Evolutionary conservation across 257 asterid genomes (phyloP).

Genomic region (Solanum infundibuliforme): DNA sequence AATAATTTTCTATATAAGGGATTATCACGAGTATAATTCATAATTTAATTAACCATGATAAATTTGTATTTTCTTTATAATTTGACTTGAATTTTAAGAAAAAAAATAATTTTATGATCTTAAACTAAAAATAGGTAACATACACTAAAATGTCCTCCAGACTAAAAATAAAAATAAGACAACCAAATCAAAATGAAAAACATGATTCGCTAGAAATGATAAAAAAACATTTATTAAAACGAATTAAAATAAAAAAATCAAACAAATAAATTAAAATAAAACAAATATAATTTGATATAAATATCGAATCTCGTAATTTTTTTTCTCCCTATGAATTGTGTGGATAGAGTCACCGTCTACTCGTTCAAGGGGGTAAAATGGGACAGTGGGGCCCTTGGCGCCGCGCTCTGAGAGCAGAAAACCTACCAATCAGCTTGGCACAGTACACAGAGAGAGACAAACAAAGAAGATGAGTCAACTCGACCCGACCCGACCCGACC

Average conservation of each 20-base stretch:
- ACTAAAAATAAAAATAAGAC: too few species aligned
- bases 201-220: too few species aligned
- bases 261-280: rapidly evolving
- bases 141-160: not conserved
- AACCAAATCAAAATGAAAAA: too few species aligned
- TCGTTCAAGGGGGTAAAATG: not conserved
- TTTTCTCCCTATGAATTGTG: not conserved
- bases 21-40: not conserved
- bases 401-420: not conserved
- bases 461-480: not conserved
- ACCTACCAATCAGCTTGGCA: not conserved
- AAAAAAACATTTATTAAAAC: too few species aligned
- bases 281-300: not conserved
- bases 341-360: not conserved
- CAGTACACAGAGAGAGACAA: not conserved
- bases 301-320: not conserved
- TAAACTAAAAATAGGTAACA: too few species aligned
- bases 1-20: not conserved
- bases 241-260: too few species aligned
- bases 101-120: too few species aligned
- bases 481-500: not conserved
- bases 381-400: not conserved
- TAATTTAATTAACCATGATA: not conserved
- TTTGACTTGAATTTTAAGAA: too few species aligned
- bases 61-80: too few species aligned